A percentile compares a stretch with the other conserved stretches of the same genome.
These are phyloP conservation scores for Cryptococcus sp. DNA, from an alignment of 1,284 basidiomycete species.

Conservation along the genomic window DNA sequence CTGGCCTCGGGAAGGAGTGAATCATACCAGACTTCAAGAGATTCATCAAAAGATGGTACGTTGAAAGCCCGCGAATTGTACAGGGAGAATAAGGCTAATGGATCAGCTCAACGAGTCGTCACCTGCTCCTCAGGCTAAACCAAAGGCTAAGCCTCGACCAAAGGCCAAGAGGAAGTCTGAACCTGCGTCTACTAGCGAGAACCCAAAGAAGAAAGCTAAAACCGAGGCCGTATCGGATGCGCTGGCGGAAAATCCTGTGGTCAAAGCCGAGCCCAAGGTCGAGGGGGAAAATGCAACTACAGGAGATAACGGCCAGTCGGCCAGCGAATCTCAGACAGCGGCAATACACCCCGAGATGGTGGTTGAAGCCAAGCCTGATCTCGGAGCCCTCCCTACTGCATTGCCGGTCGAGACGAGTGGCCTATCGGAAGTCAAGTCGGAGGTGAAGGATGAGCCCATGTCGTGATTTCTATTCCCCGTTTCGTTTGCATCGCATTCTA, in stretches of 20 bases:
- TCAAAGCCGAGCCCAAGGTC: slow-evolving; percentile 12
- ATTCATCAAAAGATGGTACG: slow-evolving; percentile 89
- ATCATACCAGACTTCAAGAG: slow-evolving; percentile 81
- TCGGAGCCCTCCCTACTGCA: too few relatives aligned
- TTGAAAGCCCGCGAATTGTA: neutral
- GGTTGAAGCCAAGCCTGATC: too few relatives aligned
- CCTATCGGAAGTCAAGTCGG: neutral
- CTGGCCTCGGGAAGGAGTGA: slow-evolving; percentile 91
- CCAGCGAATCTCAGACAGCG: too few relatives aligned
- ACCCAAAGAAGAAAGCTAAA: slow-evolving; percentile 32
- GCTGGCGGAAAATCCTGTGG: too few relatives aligned
- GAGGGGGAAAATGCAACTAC: slow-evolving; percentile 1
- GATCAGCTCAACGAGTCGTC: slow-evolving; percentile 20
- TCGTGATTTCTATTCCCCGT: neutral
- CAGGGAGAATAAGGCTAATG: neutral
- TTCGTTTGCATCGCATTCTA: neutral
- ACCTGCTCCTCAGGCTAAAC: slow-evolving; percentile 9
- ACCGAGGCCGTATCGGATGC: too few relatives aligned
- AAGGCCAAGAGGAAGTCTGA: slow-evolving; percentile 33
- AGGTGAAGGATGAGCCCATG: slow-evolving; percentile 2
- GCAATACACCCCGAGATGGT: too few relatives aligned
- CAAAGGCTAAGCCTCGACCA: slow-evolving; percentile 24
- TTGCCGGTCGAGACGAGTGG: too few relatives aligned
- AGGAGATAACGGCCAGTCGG: too few relatives aligned
- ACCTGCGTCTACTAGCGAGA: slow-evolving; percentile 8